Conservation (phyloP, 2,329 filamentous ascomycete genomes). For the Lecanicillium sp. region DNA sequence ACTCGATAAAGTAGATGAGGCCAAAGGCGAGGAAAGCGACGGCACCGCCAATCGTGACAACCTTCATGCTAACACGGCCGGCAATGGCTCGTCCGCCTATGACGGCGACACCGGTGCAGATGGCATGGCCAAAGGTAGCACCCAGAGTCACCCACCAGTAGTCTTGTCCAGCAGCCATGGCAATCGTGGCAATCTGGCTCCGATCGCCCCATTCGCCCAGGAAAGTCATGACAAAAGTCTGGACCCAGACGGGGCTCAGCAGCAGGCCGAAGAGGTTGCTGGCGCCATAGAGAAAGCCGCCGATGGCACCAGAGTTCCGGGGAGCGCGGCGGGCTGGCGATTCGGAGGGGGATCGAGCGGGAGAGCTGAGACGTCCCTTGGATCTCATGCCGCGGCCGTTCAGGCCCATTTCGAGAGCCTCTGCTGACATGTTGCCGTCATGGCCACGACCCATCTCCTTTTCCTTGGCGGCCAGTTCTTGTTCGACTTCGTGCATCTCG, state of each 20-base stretch:
- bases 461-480: slow-evolving; percentile 91
- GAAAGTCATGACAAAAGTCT: slow-evolving; percentile 99
- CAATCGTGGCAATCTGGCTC: slow-evolving; percentile 96
- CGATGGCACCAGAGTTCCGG: slow-evolving; percentile 34
- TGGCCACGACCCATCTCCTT: slow-evolving; percentile 62
- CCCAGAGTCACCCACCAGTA: slow-evolving; percentile 98
- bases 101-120: slow-evolving; percentile 88
- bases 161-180: slow-evolving; percentile 96
- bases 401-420: slow-evolving; percentile 75
- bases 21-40: slow-evolving; percentile 87
- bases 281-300: slow-evolving; percentile 54
- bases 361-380: slow-evolving; percentile 70
- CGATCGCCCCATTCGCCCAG: slow-evolving; percentile 96
- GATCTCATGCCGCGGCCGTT: slow-evolving; percentile 64
- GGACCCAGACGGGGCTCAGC: slow-evolving; percentile 93
- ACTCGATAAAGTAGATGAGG: slow-evolving; percentile 83
- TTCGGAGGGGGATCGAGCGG: slow-evolving; percentile 73
- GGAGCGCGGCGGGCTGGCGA: slow-evolving; percentile 60
- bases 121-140: slow-evolving; percentile 76
- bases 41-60: slow-evolving; percentile 90
- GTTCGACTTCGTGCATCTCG: slow-evolving; percentile 95
- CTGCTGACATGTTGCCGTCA: slow-evolving; percentile 62
- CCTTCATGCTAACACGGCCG: slow-evolving; percentile 87
- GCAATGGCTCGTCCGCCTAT: slow-evolving; percentile 89
- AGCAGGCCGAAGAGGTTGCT: slow-evolving; percentile 83